phyloP scores from a whole-genome alignment of 2,329 filamentous ascomycete species.

The Clonostachys sp. region DNA sequence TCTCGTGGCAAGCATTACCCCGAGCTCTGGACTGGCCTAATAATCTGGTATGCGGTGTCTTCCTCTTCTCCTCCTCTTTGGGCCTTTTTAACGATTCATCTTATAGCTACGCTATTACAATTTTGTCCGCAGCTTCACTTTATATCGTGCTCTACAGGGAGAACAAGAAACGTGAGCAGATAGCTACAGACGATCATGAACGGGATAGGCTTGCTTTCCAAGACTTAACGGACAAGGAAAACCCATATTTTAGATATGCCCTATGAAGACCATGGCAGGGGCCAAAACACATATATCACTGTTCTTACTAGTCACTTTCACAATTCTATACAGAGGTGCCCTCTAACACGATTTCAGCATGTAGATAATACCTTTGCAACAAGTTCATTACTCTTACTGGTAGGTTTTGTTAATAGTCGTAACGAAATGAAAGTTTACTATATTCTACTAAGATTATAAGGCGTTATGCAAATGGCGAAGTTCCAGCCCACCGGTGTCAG shows the following conservation, averaged over 20 bases:
- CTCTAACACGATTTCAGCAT: too few species aligned
- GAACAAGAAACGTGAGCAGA: constrained; percentile 44
- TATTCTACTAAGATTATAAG: too few species aligned
- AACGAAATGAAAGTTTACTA: too few species aligned
- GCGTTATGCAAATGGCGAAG: too few species aligned
- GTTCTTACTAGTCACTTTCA: too few species aligned
- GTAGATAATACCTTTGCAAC: too few species aligned
- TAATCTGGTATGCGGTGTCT: constrained; percentile 40
- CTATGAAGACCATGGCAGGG: too few species aligned
- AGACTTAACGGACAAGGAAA: constrained; percentile 65
- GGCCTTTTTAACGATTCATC: not conserved
- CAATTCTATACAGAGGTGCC: too few species aligned
- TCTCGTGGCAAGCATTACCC: constrained; percentile 65
- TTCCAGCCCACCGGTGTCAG: too few species aligned
- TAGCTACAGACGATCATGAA: constrained; percentile 52
- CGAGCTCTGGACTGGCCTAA: constrained; percentile 64
- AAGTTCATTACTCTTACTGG: too few species aligned
- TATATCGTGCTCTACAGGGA: constrained; percentile 56
- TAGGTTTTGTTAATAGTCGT: too few species aligned
- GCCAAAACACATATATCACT: too few species aligned
- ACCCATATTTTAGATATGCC: constrained; percentile 48
- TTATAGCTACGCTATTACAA: constrained; percentile 62
- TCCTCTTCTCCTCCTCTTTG: constrained; percentile 5
- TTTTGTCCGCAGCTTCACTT: constrained; percentile 48
- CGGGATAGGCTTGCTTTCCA: constrained; percentile 61